Evolutionary conservation across 805 yeast genomes (phyloP).

Genomic region (Wickerhamomyces strasburgensis): DNA sequence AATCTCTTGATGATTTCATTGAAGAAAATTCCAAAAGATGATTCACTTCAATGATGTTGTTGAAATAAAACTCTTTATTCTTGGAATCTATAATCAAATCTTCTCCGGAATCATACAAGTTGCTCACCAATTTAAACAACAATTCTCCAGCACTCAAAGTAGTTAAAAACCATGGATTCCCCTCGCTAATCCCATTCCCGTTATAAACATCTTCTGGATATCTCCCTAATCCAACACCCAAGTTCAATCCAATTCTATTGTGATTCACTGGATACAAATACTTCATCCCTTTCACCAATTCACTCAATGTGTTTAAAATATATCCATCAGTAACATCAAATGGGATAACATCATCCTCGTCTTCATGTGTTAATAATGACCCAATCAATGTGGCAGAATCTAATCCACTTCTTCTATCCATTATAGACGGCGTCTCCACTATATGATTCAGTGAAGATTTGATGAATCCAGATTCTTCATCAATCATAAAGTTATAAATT

Average conservation of each 20-base stretch:
- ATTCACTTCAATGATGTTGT: slow-evolving; percentile 19
- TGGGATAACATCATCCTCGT: slow-evolving; percentile 50
- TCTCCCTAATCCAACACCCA: slow-evolving; percentile 72
- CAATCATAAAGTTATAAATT: slow-evolving; percentile 24
- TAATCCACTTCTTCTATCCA: slow-evolving; percentile 57
- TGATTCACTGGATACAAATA: slow-evolving; percentile 74
- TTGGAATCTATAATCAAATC: slow-evolving; percentile 39
- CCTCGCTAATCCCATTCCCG: slow-evolving; percentile 66
- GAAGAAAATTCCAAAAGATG: slow-evolving; percentile 4
- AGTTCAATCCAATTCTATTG: slow-evolving; percentile 33
- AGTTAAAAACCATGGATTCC: slow-evolving; percentile 91
- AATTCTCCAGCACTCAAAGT: slow-evolving; percentile 68
- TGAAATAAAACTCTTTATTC: slow-evolving; percentile 30
- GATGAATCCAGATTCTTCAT: slow-evolving; percentile 33
- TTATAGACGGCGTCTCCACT: slow-evolving; percentile 59
- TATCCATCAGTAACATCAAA: slow-evolving; percentile 55
- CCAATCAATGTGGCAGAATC: slow-evolving; percentile 67
- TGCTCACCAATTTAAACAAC: slow-evolving; percentile 49
- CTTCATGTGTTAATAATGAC: slow-evolving; percentile 37
- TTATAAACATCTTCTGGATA: slow-evolving; percentile 91
- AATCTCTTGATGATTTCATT: background rate
- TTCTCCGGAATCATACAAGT: slow-evolving; percentile 32
- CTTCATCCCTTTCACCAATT: slow-evolving; percentile 64
- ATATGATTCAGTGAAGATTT: slow-evolving; percentile 44
- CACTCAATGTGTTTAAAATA: slow-evolving; percentile 58